Base-by-base conservation (phyloP, 306 rosid species). In the Vicia sativa region DNA sequence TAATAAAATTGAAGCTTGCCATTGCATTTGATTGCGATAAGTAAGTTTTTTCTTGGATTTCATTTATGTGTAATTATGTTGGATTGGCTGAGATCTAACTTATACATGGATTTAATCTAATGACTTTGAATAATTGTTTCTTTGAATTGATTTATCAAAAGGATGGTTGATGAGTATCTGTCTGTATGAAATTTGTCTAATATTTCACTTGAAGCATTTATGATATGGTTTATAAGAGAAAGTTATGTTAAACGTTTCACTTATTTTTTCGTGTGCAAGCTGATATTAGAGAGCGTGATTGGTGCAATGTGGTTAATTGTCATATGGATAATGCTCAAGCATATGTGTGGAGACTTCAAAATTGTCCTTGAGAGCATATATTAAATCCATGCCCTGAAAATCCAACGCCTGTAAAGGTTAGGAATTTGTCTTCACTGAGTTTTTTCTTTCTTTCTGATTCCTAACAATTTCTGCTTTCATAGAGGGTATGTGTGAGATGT, bases 241-340 rank as follows among this genome's bases (percentile, higher is more conserved):
- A 71, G 15, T 64, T 44, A 28, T 59, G 2, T 43, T 38, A 10
- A n/a, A 59, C 35, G 61, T 23, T 26, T 74, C 42, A 46, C 71
- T 64, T 29, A 14, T 64, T 38, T 70, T 48, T 62, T 68, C 52
- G 63, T 75, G 60, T 66, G 75, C 44, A 21, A 90, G 98, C 98
- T 79, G 98, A 93, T 84, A 90, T 93, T 75, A 85, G 98, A 87
- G 98, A 90, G 81, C 96, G 96, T 16, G 98, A 93, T 77, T 93
- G 98, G 98, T 93, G 95, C 87, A 93, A 93, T 79, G 98, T 90
- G 77, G 96, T 93, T 79, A 93, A 97, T 43, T 93, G 98, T 78
- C 98, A 93, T 74, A 80, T 85, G 89, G 97, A 90, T 82, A 86
- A 95, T 61, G 74, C 87, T 29, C 91, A 80, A 70, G 98, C 97